Evolutionary conservation across 768 basidiomycete genomes (phyloP).

Genomic region (Dendrothele bispora): DNA sequence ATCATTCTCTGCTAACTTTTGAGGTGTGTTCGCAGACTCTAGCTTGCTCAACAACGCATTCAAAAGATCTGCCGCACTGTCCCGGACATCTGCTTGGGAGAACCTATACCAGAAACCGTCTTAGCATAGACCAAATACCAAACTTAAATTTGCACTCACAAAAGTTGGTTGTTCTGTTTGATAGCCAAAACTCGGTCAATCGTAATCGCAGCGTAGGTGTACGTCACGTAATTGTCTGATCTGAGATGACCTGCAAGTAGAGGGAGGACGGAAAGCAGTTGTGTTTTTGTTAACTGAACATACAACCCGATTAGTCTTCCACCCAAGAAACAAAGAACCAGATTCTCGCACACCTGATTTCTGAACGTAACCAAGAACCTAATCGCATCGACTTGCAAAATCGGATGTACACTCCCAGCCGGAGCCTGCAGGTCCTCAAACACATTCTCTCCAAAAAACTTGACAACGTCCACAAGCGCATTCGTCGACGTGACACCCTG

Average conservation of each 20-base stretch:
- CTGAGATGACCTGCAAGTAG: conserved; percentile 79
- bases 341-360: conserved; percentile 89
- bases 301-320: background rate
- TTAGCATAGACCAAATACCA: background rate
- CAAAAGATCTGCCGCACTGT: conserved; percentile 73
- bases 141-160: conserved; percentile 66
- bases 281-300: conserved; percentile 83
- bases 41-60: conserved; percentile 76
- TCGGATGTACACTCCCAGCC: conserved; percentile 73
- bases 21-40: conserved; percentile 74
- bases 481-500: conserved; percentile 95
- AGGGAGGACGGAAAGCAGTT: conserved; percentile 89
- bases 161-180: conserved; percentile 68
- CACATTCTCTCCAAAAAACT: conserved; percentile 93
- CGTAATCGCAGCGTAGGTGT: conserved; percentile 97
- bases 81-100: conserved; percentile 82
- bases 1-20: conserved; percentile 96
- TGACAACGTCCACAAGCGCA: conserved; percentile 87
- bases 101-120: conserved; percentile 53
- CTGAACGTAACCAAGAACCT: conserved; percentile 93
- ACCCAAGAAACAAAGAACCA: no score
- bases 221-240: conserved; percentile 87
- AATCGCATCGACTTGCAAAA: conserved; percentile 95
- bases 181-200: conserved; percentile 94
- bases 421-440: conserved; percentile 80